Evolutionary conservation across 176 grass and related monocot genomes (phyloP).

Genomic region (Puya raimondii): DNA sequence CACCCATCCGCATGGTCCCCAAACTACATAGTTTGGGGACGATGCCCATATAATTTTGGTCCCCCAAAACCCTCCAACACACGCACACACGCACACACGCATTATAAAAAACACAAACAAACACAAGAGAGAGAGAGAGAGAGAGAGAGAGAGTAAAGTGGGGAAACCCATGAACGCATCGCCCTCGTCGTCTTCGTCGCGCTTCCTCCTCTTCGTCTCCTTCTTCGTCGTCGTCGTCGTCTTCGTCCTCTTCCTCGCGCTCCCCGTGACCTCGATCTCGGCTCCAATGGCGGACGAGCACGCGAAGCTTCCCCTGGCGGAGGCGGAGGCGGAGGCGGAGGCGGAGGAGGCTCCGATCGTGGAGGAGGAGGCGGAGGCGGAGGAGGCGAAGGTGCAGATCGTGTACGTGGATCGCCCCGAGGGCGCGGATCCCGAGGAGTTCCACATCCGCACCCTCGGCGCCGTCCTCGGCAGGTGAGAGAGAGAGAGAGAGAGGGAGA

Average conservation of each 20-base stretch:
- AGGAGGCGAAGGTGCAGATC: constrained; percentile 55
- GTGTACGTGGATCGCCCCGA: constrained; percentile 67
- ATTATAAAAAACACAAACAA: too few species aligned
- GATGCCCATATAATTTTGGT: too few species aligned
- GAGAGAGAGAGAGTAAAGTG: too few species aligned
- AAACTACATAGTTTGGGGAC: too few species aligned
- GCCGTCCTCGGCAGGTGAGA: constrained; percentile 61
- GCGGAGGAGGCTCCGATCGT: not conserved
- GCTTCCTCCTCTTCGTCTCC: not conserved
- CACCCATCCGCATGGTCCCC: too few species aligned
- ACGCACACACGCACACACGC: too few species aligned
- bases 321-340: not conserved
- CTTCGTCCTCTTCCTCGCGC: not conserved
- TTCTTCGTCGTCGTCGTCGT: not conserved
- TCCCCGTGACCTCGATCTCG: not conserved
- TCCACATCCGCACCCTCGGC: constrained; percentile 66
- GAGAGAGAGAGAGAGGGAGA: too few species aligned
- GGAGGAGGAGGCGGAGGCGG: constrained; percentile 12
- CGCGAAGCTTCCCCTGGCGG: not conserved
- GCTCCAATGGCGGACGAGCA: not conserved
- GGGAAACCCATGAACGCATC: too few species aligned
- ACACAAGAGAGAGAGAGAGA: too few species aligned
- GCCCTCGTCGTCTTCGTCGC: too few species aligned
- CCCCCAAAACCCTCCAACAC: too few species aligned
- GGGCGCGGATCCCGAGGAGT: constrained; percentile 60